These are phyloP conservation scores for Hericium erinaceus DNA, from an alignment of 768 basidiomycete genomes.

Conservation along the genomic window DNA sequence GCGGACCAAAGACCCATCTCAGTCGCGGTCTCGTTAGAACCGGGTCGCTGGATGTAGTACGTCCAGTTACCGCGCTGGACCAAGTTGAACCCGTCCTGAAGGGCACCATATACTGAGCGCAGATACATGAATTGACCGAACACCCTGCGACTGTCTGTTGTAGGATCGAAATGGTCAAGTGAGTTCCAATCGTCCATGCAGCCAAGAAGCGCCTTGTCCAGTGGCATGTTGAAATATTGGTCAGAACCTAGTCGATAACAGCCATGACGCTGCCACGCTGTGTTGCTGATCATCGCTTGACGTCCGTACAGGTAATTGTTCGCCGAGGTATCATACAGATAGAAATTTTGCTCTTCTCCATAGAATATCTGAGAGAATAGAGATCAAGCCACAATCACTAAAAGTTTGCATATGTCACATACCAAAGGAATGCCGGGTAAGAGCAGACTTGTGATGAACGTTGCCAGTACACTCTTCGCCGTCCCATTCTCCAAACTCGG, in stretches of 20 bases:
- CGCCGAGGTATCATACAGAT: constrained; percentile 80
- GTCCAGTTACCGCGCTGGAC: constrained; percentile 85
- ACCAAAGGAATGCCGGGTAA: constrained; percentile 86
- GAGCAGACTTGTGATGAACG: constrained; percentile 69
- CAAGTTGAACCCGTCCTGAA: constrained; percentile 86
- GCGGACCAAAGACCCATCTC: constrained; percentile 88
- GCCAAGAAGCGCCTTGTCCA: constrained; percentile 69
- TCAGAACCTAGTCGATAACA: constrained; percentile 85
- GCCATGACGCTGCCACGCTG: constrained; percentile 88
- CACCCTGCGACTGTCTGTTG: constrained; percentile 63
- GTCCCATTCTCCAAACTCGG: constrained; percentile 81
- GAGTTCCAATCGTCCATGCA: constrained; percentile 89
- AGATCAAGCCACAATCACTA: constrained; percentile 6
- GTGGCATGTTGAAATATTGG: constrained; percentile 91
- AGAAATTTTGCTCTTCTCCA: constrained; percentile 90
- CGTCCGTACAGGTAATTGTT: constrained; percentile 90
- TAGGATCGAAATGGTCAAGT: constrained; percentile 92
- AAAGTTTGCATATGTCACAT: constrained; percentile 14
- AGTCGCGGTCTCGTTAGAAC: constrained; percentile 71
- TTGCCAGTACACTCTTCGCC: constrained; percentile 62
- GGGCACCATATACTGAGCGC: constrained; percentile 54
- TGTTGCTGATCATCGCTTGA: constrained; percentile 81
- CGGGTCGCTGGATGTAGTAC: constrained; percentile 63
- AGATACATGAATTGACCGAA: constrained; percentile 67
- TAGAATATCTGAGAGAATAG: constrained; percentile 52